These are phyloP conservation scores for Penicillium corylophilum DNA, from an alignment of 2,329 filamentous ascomycete species.

Conservation along the genomic window DNA sequence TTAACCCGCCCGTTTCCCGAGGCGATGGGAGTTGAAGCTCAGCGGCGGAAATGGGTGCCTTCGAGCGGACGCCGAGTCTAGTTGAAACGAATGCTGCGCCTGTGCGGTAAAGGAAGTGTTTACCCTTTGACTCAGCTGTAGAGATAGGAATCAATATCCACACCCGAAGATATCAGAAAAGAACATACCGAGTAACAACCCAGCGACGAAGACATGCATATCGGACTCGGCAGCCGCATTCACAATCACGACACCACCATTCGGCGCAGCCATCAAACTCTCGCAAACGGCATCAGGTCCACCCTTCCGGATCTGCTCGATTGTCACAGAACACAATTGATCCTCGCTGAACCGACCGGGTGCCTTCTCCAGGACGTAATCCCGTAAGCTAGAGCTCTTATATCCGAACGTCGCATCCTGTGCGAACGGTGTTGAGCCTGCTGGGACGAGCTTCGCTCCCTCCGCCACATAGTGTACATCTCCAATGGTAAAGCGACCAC, in stretches of 20 bases:
- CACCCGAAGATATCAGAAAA: too few relatives aligned
- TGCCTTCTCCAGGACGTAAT: constrained; percentile 57
- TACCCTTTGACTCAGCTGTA: constrained; percentile 38
- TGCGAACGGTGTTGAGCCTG: constrained; percentile 56
- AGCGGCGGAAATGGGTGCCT: constrained; percentile 50
- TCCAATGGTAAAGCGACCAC: constrained; percentile 57
- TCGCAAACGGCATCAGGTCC: constrained; percentile 46
- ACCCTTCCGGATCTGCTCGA: constrained; percentile 51
- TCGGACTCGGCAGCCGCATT: constrained; percentile 57
- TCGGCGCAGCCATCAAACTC: constrained; percentile 39
- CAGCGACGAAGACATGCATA: constrained; percentile 56
- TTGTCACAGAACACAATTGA: constrained; percentile 45
- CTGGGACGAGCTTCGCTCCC: constrained; percentile 50
- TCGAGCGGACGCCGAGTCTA: constrained; percentile 53
- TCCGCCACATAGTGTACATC: constrained; percentile 61
- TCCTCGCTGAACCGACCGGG: constrained; percentile 42
- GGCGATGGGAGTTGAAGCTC: constrained; percentile 42
- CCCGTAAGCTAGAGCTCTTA: constrained; percentile 52
- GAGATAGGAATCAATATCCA: background rate
- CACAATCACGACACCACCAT: constrained; percentile 49
- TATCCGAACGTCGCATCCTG: constrained; percentile 60
- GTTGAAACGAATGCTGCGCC: constrained; percentile 52
- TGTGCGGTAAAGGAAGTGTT: constrained; percentile 48
- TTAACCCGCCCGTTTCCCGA: constrained; percentile 47
- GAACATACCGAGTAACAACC: constrained; percentile 41